Evolutionary conservation across 140 eudicot species (phyloP).

Genomic region (Flaveria floridana): DNA sequence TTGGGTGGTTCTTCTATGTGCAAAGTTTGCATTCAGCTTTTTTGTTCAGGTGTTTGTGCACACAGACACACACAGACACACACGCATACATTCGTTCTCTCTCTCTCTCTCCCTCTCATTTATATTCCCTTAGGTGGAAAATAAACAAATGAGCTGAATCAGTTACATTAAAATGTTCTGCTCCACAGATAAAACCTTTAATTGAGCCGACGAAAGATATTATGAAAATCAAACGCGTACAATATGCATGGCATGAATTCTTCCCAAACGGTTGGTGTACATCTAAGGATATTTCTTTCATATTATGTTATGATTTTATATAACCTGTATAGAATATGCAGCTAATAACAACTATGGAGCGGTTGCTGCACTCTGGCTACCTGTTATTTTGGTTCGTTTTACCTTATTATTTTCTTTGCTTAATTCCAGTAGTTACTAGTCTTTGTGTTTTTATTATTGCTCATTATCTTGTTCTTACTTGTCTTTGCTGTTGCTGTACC

Average conservation of each 20-base stretch:
- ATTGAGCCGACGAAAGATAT: slow-evolving; percentile 80
- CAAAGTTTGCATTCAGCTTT: slow-evolving; percentile 73
- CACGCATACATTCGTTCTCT: neutral
- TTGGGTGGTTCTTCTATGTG: slow-evolving; percentile 75
- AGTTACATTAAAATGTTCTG: slow-evolving; percentile 22
- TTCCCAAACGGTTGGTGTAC: slow-evolving; percentile 68
- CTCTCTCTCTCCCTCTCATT: slow-evolving; percentile 16
- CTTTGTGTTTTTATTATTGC: neutral
- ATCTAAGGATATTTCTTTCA: slow-evolving; percentile 17
- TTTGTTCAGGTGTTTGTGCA: slow-evolving; percentile 61
- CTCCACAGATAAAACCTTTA: slow-evolving; percentile 78
- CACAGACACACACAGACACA: slow-evolving; percentile 21
- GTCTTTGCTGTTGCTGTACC: slow-evolving; percentile 16
- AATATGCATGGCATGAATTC: slow-evolving; percentile 93
- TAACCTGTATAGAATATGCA: slow-evolving; percentile 42
- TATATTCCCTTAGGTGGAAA: slow-evolving; percentile 18
- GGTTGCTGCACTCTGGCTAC: slow-evolving; percentile 84
- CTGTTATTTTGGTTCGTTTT: slow-evolving; percentile 72
- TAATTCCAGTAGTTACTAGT: neutral
- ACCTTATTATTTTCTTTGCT: slow-evolving; percentile 7
- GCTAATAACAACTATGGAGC: slow-evolving; percentile 72
- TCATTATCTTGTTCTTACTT: slow-evolving; percentile 4
- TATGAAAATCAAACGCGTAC: slow-evolving; percentile 67
- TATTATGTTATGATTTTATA: slow-evolving; percentile 23
- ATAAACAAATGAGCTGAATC: slow-evolving; percentile 25